Evolutionary conservation across 2,329 filamentous ascomycete species (phyloP), one percentile per base, ranked within the genome.

Genomic region (Aspergillus awamori): DNA sequence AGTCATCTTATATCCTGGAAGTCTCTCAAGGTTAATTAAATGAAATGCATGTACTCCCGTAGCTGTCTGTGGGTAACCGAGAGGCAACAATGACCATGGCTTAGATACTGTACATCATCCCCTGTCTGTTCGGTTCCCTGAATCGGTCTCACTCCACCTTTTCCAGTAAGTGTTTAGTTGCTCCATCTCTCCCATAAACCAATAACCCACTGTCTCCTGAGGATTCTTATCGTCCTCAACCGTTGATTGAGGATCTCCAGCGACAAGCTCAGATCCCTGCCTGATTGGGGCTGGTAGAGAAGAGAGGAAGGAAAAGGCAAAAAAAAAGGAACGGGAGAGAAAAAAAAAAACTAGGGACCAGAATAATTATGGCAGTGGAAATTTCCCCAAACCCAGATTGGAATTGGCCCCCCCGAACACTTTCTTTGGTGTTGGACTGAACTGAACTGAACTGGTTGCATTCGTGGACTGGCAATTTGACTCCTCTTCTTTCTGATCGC

Each of bases 191-290:
- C 5, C 33, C 33, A 15, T 41, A 15, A 10, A 28, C 38, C n/a
- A 41, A 30, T 28, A 33, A 55, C 11, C 28, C 53, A n/a, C n/a
- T 26, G 13, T 5, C 28, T 36, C 13, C 36, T 24, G 39, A 17
- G 26, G 43, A 53, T 55, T 45, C 53, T 56, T 56, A 56, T 56
- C 53, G 10, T n/a, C 33, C 15, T 20, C n/a, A 59, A 59, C 51
- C 33, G 33, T 36, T 36, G 53, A 57, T 58, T 48, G 61, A 54
- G 26, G 51, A 59, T 62, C 60, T 38, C 57, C 53, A 58, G 39
- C 52, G 56, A 58, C 47, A 17, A 36, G 56, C 36, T 61, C 63
- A 33, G 63, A 65, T 65, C 63, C 48, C 56, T 65, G 51, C 63
- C 61, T 36, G 28, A 56, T 65, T 58, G 43, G 61, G 63, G 11